Conservation (phyloP, 164 flowering plant genomes). For the Tetracentron sinense region DNA sequence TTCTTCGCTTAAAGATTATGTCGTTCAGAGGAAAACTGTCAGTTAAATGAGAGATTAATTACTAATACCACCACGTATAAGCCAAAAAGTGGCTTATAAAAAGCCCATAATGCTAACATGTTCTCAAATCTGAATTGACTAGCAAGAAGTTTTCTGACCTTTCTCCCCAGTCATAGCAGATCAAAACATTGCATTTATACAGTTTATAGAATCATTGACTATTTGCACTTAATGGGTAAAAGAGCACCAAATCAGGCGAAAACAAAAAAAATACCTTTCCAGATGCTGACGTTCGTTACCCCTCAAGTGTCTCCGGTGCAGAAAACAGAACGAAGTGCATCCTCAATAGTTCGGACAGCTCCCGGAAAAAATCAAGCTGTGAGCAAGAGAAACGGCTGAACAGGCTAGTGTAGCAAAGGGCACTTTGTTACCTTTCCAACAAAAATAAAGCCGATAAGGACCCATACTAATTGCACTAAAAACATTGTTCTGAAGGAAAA, state of each 20-base stretch:
- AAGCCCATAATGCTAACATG: too few species aligned
- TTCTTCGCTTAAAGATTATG: too few species aligned
- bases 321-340: constrained; percentile 83
- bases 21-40: too few species aligned
- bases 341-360: constrained; percentile 69
- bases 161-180: neutral
- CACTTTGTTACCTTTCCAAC: constrained; percentile 61
- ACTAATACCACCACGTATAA: too few species aligned
- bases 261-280: constrained; percentile 37
- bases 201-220: neutral
- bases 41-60: too few species aligned
- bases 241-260: neutral
- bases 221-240: neutral
- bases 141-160: too few species aligned
- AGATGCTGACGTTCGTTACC: constrained; percentile 79
- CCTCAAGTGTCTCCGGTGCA: constrained; percentile 86
- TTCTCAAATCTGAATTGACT: too few species aligned
- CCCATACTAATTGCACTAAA: too few species aligned
- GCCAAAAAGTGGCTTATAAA: too few species aligned
- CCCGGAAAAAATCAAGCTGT: constrained; percentile 83
- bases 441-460: neutral
- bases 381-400: constrained; percentile 85
- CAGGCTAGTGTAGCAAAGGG: constrained; percentile 86
- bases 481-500: too few species aligned
- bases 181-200: neutral